These are phyloP conservation scores for Neurospora crassa DNA, from an alignment of 2,329 filamentous ascomycete species.

Conservation along the genomic window DNA sequence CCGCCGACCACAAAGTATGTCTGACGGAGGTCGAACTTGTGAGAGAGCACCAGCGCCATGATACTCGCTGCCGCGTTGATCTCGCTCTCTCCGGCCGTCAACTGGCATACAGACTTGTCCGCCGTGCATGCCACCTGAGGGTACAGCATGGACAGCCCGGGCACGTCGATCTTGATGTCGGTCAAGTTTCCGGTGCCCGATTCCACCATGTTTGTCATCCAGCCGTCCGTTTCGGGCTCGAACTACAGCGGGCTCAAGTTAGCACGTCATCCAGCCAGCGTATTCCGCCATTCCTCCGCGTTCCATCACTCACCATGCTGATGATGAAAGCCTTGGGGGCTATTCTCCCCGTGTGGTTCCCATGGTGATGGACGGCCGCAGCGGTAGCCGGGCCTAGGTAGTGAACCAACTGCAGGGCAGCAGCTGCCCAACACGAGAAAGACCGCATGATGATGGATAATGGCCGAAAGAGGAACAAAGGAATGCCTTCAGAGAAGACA, in stretches of 20 bases:
- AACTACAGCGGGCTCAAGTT: conserved; percentile 35
- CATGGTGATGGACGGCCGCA: neutral
- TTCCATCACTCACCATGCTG: conserved; percentile 40
- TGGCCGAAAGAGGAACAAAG: neutral
- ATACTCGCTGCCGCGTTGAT: conserved; percentile 66
- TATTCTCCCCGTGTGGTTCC: conserved; percentile 21
- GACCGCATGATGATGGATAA: neutral
- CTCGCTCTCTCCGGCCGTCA: conserved; percentile 59
- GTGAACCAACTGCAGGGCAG: neutral
- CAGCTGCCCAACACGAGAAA: neutral
- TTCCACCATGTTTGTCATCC: conserved; percentile 43
- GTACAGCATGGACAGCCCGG: conserved; percentile 56
- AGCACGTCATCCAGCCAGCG: neutral
- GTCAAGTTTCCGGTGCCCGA: conserved; percentile 44
- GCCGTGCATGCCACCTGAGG: conserved; percentile 55
- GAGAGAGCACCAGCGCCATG: conserved; percentile 51
- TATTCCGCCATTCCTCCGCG: neutral
- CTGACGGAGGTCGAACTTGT: conserved; percentile 50
- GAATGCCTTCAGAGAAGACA: neutral
- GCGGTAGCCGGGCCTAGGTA: neutral
- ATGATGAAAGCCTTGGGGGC: conserved; percentile 54
- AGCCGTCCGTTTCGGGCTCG: conserved; percentile 49
- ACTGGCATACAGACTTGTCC: conserved; percentile 54
- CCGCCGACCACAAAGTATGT: conserved; percentile 66
- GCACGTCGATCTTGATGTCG: conserved; percentile 45